These are phyloP conservation scores for Venturia carpophila DNA, from an alignment of 2,329 filamentous ascomycete genomes.

Conservation along the genomic window DNA sequence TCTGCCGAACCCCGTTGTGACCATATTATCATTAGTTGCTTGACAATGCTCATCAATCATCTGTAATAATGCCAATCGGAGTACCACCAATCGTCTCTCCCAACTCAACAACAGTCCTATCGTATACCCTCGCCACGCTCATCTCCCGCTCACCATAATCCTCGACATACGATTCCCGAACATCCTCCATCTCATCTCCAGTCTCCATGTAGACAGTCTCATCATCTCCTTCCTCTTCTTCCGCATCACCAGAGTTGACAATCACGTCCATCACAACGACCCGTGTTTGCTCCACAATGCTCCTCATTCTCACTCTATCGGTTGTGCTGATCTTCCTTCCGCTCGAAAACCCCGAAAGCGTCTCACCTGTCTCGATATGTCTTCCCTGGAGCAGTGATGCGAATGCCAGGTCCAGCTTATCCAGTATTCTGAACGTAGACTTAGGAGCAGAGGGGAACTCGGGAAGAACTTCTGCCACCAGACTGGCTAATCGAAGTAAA, in stretches of 20 bases:
- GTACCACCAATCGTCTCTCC: slow-evolving; percentile 55
- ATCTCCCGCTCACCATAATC: slow-evolving; percentile 47
- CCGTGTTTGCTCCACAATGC: slow-evolving; percentile 69
- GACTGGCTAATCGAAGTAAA: slow-evolving; percentile 66
- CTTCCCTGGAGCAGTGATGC: slow-evolving; percentile 62
- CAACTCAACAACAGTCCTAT: slow-evolving; percentile 67
- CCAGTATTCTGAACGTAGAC: slow-evolving; percentile 62
- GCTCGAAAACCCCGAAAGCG: slow-evolving; percentile 62
- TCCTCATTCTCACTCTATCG: slow-evolving; percentile 81
- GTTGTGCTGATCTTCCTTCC: slow-evolving; percentile 62
- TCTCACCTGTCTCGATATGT: slow-evolving; percentile 56
- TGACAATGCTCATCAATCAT: slow-evolving; percentile 22
- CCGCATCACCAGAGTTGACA: slow-evolving; percentile 44
- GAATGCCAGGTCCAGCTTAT: slow-evolving; percentile 79
- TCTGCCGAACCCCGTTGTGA: background rate
- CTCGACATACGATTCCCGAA: slow-evolving; percentile 21
- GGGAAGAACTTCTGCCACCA: slow-evolving; percentile 63
- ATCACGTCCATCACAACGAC: slow-evolving; percentile 62
- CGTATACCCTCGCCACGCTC: slow-evolving; percentile 69
- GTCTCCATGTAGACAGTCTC: slow-evolving; percentile 27
- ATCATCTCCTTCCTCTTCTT: slow-evolving; percentile 28
- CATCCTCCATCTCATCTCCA: slow-evolving; percentile 31
- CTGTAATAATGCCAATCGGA: slow-evolving; percentile 41
- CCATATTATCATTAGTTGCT: too few species aligned
- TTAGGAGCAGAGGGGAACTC: slow-evolving; percentile 62